Evolutionary conservation across 179 eudicot species (phyloP), one percentile per base, ranked within the genome.

Genomic region (Beta corolliflora): DNA sequence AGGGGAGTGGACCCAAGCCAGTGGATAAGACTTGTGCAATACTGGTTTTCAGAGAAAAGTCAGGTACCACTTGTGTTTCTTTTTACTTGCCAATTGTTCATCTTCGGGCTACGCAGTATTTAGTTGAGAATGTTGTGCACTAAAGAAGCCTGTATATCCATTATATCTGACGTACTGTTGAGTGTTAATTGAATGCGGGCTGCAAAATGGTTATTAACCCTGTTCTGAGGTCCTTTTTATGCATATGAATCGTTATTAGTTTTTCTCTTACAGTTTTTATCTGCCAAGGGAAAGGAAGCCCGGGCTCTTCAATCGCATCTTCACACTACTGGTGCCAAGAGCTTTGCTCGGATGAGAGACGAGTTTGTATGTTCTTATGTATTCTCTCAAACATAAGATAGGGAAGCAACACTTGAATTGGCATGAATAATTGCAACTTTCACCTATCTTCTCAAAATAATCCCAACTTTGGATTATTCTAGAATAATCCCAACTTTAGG

Each of bases 291-390:
- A 71, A 85, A 71, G 85, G 83, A 70, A 71, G 87, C 87, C 76
- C 87, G 87, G 5, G 85, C 80, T 82, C 80, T 82, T 63, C 85
- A 79, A 64, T 69, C 83, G 63, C 87, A 85, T 79, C 16, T 69
- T 79, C 87, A 85, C 78, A 77, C 82, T 64, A 73, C 87, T 56
- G 87, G 87, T 64, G 73, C 83, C 63, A 85, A 85, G 83, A 85
- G 87, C 78, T 85, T 75, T 85, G 87, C 87, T 64, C 85, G 82
- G 71, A 85, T 56, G 75, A 82, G 87, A 79, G 87, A 85, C 71
- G 87, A 85, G 76, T 85, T 85, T 79, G 87, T 85, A 82, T 74
- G 87, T 78, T 70, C 9, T 77, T 73, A 67, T 65, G 0, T 31
- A 18, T 58, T 9, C 14, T 23, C 73, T 60, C 52, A 53, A 71